These are phyloP conservation scores for Phytophthora crassamura DNA, from an alignment of 352 stramenopile species.

Conservation along the genomic window DNA sequence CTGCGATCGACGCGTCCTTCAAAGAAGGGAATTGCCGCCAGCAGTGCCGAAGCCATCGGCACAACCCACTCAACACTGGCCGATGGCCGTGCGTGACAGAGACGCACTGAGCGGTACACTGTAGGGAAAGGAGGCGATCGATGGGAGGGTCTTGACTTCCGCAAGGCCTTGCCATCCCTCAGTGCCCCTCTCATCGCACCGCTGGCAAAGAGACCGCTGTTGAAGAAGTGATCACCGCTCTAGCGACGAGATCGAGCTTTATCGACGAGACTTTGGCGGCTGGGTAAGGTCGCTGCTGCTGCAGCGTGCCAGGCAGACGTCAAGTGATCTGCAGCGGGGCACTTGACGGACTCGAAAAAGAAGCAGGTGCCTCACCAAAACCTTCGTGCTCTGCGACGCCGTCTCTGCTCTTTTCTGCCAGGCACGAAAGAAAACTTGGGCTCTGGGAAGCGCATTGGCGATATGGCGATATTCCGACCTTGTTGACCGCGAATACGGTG, in stretches of 20 bases:
- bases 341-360: too few species aligned
- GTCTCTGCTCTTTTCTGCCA: constrained; percentile 12
- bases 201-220: not conserved
- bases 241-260: not conserved
- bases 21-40: constrained; percentile 13
- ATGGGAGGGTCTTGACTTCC: not conserved
- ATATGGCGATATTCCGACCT: constrained; percentile 39
- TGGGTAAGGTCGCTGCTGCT: not conserved
- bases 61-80: not conserved
- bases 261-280: constrained; percentile 1
- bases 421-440: constrained; percentile 20
- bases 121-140: constrained; percentile 3
- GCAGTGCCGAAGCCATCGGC: not conserved
- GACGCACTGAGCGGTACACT: constrained; percentile 16
- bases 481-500: constrained; percentile 3
- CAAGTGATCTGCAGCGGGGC: constrained; percentile 13
- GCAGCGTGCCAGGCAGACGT: not conserved
- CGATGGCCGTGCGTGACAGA: constrained; percentile 21
- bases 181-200: not conserved
- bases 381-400: constrained; percentile 10
- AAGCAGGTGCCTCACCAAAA: constrained; percentile 26
- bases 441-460: constrained; percentile 5
- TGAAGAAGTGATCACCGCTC: not conserved
- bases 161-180: not conserved
- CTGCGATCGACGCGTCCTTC: constrained; percentile 17